Base-by-base conservation (phyloP, 1,284 basidiomycete genomes). In the Testicularia cyperi region DNA sequence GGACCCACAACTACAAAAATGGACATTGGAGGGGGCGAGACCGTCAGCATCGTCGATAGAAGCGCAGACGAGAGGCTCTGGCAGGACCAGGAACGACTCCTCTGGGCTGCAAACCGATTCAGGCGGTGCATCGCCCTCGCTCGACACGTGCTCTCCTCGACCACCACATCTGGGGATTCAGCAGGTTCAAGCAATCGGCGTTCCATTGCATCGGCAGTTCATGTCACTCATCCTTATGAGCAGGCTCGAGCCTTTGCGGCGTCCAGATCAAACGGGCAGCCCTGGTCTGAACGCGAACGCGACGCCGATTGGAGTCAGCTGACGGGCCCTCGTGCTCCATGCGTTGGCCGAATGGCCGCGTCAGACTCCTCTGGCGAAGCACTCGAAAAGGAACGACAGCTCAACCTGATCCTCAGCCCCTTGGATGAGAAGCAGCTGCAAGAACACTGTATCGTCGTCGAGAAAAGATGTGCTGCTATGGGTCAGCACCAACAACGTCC, bases 31-130 rank as follows among this genome's bases (percentile, higher is more conserved):
- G 40, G 28, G 19, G 36, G 19, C 3, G 38, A 39, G 5, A 37
- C 44, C 15, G 54, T 52, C 23, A 26, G 44, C 23, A 13, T 68
- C 18, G 61, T 75, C 1, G 68, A 75, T 34, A 43, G 72, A 10
- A 29, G 31, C 8, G 40, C 31, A 6, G 72, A 75, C 22, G 48
- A 31, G 4, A 32, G 22, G 9, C 25, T 46, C 26, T 68, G 67
- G 63, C 24, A 30, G 16, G 39, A 44, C 9, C 5, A 22, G 8
- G 43, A 12, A 7, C 39, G 58, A 14, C n/a, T 53, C 13, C 14
- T 19, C n/a, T 62, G 58, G 58, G 58, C 44, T 14, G 5, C 26
- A 5, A 62, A 62, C 16, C 22, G 58, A 23, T 53, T 56, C 16
- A 44, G 42, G 15, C 40, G 58, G 1, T 38, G 46, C 15, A 44